Evolutionary conservation across 176 grass and related monocot species (phyloP), one percentile per base, ranked within the genome.

Genomic region (Paspalum notatum): DNA sequence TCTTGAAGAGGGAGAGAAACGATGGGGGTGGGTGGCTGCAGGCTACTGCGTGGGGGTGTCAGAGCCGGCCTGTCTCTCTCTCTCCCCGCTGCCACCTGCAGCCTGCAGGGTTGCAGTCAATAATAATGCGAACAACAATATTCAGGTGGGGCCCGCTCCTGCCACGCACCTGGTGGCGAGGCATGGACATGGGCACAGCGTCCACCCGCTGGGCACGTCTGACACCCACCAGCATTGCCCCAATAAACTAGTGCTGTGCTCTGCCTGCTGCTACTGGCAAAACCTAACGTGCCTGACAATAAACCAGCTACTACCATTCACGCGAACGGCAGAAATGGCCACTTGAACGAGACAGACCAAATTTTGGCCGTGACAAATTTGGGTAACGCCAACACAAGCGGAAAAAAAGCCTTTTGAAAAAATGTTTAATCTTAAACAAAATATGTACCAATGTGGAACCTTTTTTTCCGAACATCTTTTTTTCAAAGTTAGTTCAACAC

Each of bases 11-110:
- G 71, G 89, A 81, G 83, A 86, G 41, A 67, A 21, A 63, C 3
- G 54, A 40, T 62, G 48, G 37, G 37, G 22, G 79, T 71, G 68
- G 61, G 79, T 18, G 3, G 13, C 17, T 61, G 76, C 86, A 80
- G 76, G 69, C 76, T 65, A 81, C 81, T 86, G 85, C 83, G 89
- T 88, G 88, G 85, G 84, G 41, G 20, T 85, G 83, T 91, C 88
- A 91, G 82, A 84, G 75, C 58, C 88, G 86, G 91, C 84, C 82
- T 86, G 83, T 90, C 91, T 68, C 49, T 20, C n/a, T 58, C n/a
- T 58, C 20, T 56, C 1, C 54, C n/a, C 9, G 32, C 32, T 32
- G 32, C 32, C 32, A 32, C 58, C 67, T 89, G 82, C 78, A 65
- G 50, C 65, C 82, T 77, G 78, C 77, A 72, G 11, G 40, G 42